phyloP scores from a whole-genome alignment of 805 yeast species.

The Saturnispora dispora region DNA sequence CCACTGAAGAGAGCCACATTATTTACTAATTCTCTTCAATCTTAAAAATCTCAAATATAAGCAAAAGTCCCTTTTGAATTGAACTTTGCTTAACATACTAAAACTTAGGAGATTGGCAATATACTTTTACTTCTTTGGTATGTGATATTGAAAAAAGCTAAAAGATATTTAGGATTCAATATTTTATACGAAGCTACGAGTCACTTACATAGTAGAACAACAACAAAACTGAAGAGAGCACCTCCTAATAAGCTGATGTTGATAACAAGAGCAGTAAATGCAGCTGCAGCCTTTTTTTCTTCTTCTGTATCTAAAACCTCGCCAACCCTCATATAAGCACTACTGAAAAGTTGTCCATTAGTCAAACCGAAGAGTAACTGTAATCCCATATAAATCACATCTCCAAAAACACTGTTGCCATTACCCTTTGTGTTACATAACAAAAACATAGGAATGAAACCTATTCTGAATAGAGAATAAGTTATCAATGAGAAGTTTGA shows the following conservation, averaged over 20 bases:
- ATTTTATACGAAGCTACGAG: neutral
- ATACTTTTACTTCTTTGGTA: too few relatives aligned
- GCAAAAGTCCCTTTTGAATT: too few relatives aligned
- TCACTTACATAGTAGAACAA: constrained; percentile 28
- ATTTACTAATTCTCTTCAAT: too few relatives aligned
- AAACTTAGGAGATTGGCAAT: too few relatives aligned
- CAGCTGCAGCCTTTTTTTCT: constrained; percentile 87
- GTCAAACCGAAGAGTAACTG: constrained; percentile 80
- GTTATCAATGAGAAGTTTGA: constrained; percentile 37
- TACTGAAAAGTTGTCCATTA: constrained; percentile 77
- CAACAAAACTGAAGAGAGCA: constrained; percentile 60
- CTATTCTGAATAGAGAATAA: constrained; percentile 47
- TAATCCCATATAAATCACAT: constrained; percentile 53
- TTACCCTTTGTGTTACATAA: constrained; percentile 46
- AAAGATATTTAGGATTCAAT: neutral
- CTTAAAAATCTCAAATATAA: too few relatives aligned
- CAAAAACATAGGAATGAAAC: constrained; percentile 64
- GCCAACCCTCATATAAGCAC: constrained; percentile 44
- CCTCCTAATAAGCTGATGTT: constrained; percentile 76
- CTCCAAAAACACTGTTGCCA: constrained; percentile 36
- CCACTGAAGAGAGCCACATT: too few relatives aligned
- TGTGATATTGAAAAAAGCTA: neutral
- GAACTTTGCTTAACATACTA: too few relatives aligned
- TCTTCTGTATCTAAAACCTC: constrained; percentile 33
- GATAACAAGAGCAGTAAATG: constrained; percentile 74